phyloP scores from a whole-genome alignment of 2,329 filamentous ascomycete genomes.

The Talaromyces sp. region DNA sequence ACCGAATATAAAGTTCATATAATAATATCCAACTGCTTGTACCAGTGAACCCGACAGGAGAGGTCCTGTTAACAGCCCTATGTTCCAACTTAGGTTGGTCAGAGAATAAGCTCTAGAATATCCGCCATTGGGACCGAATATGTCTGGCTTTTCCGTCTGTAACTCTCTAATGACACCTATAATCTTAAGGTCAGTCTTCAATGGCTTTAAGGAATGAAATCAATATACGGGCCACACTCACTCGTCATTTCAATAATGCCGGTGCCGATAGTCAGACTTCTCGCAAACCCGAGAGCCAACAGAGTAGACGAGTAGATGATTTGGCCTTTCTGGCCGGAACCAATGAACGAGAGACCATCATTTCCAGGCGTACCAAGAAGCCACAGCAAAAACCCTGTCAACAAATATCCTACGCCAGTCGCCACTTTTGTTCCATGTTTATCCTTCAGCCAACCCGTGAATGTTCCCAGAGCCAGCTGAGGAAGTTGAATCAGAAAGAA shows the following conservation, averaged over 20 bases:
- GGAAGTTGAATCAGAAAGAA: slow-evolving; percentile 61
- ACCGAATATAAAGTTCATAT: slow-evolving; percentile 19
- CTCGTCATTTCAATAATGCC: slow-evolving; percentile 33
- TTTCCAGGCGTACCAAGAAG: slow-evolving; percentile 32
- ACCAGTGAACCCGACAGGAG: slow-evolving; percentile 13
- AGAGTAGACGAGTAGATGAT: slow-evolving; percentile 27
- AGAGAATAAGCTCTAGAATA: slow-evolving; percentile 18
- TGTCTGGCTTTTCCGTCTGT: slow-evolving; percentile 8
- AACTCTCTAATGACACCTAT: slow-evolving; percentile 17
- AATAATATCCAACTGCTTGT: slow-evolving; percentile 17
- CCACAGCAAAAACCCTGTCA: slow-evolving; percentile 29
- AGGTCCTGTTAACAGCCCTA: slow-evolving; percentile 16
- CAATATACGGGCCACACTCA: slow-evolving; percentile 21
- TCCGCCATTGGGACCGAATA: slow-evolving; percentile 19
- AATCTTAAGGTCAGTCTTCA: background rate
- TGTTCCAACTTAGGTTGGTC: slow-evolving; percentile 18
- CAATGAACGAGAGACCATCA: slow-evolving; percentile 29
- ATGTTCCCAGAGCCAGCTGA: slow-evolving; percentile 55
- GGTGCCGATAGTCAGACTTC: slow-evolving; percentile 29
- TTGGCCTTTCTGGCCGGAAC: slow-evolving; percentile 22
- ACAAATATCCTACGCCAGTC: slow-evolving; percentile 28
- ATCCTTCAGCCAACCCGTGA: slow-evolving; percentile 51
- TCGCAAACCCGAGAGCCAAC: slow-evolving; percentile 26
- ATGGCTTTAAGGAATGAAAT: background rate
- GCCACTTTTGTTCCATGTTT: slow-evolving; percentile 28